Evolutionary conservation across 768 basidiomycete genomes (phyloP).

Genomic region (Myochromella boudieri): DNA sequence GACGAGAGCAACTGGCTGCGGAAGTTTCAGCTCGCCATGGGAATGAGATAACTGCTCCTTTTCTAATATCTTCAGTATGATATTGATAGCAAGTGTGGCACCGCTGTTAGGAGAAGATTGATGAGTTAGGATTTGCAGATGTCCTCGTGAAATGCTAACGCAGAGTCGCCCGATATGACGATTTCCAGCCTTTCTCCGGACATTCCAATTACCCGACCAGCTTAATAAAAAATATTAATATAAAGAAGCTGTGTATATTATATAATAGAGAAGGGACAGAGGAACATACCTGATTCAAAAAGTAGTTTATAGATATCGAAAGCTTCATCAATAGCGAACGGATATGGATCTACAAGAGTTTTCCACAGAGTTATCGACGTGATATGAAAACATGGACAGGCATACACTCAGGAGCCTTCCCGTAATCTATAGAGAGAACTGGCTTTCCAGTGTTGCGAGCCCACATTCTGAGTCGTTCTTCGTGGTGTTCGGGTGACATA

Average conservation of each 20-base stretch:
- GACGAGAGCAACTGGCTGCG: slow-evolving; percentile 78
- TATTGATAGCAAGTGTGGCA: slow-evolving; percentile 80
- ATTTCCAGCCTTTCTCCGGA: slow-evolving; percentile 77
- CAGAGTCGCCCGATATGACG: slow-evolving; percentile 92
- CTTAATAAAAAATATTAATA: too few relatives aligned
- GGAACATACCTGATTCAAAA: slow-evolving; percentile 59
- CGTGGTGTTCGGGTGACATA: slow-evolving; percentile 95
- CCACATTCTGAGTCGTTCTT: slow-evolving; percentile 90
- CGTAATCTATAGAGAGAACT: slow-evolving; percentile 88
- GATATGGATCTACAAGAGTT: slow-evolving; percentile 78
- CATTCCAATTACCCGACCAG: slow-evolving; percentile 83
- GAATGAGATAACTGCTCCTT: slow-evolving; percentile 35
- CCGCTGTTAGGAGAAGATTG: slow-evolving; percentile 54
- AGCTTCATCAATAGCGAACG: slow-evolving; percentile 92
- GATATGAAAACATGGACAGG: too few relatives aligned
- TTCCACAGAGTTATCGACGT: slow-evolving; percentile 4
- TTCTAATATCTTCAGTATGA: slow-evolving; percentile 86
- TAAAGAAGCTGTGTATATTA: slow-evolving; percentile 1
- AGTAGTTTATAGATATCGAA: slow-evolving; percentile 88
- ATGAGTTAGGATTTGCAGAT: slow-evolving; percentile 7
- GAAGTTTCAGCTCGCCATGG: slow-evolving; percentile 44
- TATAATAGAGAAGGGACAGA: neutral
- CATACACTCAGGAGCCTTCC: slow-evolving; percentile 95
- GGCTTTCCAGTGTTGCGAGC: slow-evolving; percentile 75
- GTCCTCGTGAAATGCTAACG: slow-evolving; percentile 55